A percentile compares a stretch with the other conserved stretches of the same genome.
phyloP scores from a whole-genome alignment of 2,329 filamentous ascomycete species.

The Stylonectria norvegica region DNA sequence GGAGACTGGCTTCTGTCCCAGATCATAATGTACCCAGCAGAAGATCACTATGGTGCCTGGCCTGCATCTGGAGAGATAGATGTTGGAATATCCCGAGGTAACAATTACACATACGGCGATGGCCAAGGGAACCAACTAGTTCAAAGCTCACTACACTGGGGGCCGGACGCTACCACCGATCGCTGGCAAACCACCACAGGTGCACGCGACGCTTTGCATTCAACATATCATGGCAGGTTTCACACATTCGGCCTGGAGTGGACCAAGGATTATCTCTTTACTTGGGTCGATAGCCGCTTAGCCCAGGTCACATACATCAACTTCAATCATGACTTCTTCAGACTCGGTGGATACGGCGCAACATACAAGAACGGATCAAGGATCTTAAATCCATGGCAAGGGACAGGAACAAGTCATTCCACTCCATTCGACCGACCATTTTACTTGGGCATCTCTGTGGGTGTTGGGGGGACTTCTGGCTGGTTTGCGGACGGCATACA shows the following conservation, averaged over 20 bases:
- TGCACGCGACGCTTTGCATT: neutral
- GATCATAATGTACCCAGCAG: neutral
- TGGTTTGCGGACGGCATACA: neutral
- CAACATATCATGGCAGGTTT: neutral
- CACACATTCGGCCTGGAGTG: neutral
- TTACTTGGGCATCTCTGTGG: neutral
- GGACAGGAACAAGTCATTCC: neutral
- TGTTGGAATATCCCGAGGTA: neutral
- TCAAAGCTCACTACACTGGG: neutral
- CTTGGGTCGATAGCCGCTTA: neutral
- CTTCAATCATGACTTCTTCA: neutral
- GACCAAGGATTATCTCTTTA: neutral
- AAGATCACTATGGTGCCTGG: neutral
- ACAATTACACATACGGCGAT: neutral
- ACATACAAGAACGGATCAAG: neutral
- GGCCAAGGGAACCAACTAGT: neutral
- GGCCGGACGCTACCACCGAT: neutral
- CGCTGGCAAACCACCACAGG: neutral
- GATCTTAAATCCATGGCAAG: neutral
- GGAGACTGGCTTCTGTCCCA: neutral
- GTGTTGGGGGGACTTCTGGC: neutral
- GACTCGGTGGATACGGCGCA: neutral
- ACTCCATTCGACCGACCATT: neutral
- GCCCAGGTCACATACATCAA: neutral
- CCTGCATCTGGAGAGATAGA: neutral